Base-by-base conservation (phyloP, 306 rosid species). In the Pachyrhizus erosus region DNA sequence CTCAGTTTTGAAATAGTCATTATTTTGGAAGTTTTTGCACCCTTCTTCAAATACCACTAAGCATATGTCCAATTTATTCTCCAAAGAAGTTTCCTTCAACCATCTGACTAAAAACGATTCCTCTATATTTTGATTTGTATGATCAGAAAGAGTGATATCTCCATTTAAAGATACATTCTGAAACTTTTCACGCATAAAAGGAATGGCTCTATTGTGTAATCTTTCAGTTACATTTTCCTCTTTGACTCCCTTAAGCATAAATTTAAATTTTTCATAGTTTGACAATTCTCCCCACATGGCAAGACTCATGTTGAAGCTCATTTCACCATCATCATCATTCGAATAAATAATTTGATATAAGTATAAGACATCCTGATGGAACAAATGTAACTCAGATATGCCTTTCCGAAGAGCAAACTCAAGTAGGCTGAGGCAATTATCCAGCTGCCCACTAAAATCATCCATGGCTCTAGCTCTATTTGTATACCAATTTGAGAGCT, bases 61-160 rank as follows among this genome's bases (percentile, higher is more conserved):
- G 87, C 97, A 96, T 51, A 89, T 90, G 40, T 93, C 97, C 94
- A 96, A 86, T 83, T 89, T 93, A 88, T 92, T 92, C 88, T 90
- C 93, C 27, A 75, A 76, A 79, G 97, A 92, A 62, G 80, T 86
- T 90, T 96, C 99, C 88, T 92, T 92, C 90, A 96, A 84, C 99
- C 99, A 96, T 84, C 94, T 90, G 74, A 93, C 91, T 55, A 92
- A 88, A 91, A 92, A 93, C 42, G 99, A 90, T 80, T 93, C 94
- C 14, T 81, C 89, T 31, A 68, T 72, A 24, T 81, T 88, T 72
- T 80, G 80, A 86, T 86, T 81, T 66, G 72, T 83, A 64, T 80
- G 80, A 86, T 86, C 80, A 61, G 72, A 82, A 64, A 70, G 82
- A 54, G 61, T 57, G 75, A 39, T 48, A 48, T 84, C 88, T 55